A percentile compares a stretch with the other conserved stretches of the same genome.
Evolutionary conservation across 805 yeast species (phyloP).

Genomic region (Hagleromyces aurorensis): DNA sequence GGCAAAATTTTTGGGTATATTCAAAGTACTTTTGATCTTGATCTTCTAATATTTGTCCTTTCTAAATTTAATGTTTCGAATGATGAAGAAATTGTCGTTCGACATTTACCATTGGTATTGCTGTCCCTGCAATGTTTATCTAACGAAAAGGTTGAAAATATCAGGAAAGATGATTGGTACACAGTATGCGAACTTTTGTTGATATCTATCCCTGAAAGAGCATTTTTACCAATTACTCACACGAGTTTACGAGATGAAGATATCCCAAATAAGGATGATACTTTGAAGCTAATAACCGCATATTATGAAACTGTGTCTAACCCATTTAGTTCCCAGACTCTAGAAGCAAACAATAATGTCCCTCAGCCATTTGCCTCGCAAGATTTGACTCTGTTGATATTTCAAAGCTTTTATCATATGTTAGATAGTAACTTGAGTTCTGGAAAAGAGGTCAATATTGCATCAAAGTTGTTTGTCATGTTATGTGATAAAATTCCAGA

Average conservation of each 20-base stretch:
- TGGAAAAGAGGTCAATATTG: conserved; percentile 22
- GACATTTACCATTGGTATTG: conserved; percentile 68
- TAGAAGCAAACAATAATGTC: conserved; percentile 13
- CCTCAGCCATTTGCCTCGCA: conserved; percentile 36
- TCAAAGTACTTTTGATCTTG: conserved; percentile 32
- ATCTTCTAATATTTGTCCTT: conserved; percentile 51
- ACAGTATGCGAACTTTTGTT: conserved; percentile 37
- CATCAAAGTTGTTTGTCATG: conserved; percentile 31
- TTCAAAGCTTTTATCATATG: conserved; percentile 28
- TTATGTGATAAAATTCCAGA: conserved; percentile 43
- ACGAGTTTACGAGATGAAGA: conserved; percentile 21
- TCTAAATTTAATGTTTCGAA: conserved; percentile 55
- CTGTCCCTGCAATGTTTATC: conserved; percentile 36
- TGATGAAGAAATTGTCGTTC: conserved; percentile 79
- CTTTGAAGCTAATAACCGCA: conserved; percentile 24
- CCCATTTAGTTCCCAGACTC: conserved; percentile 6
- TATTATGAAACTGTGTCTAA: conserved; percentile 30
- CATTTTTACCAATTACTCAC: conserved; percentile 47
- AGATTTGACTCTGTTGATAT: conserved; percentile 36
- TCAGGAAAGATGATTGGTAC: conserved; percentile 29
- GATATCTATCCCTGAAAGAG: conserved; percentile 54
- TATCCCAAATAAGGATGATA: conserved; percentile 10
- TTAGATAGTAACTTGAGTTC: conserved; percentile 19
- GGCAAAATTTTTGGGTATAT: conserved; percentile 40
- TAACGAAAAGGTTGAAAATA: conserved; percentile 6